A percentile compares a stretch with the other conserved stretches of the same genome.
These are phyloP conservation scores for Suhomyces emberorum DNA, from an alignment of 805 yeast genomes.

Conservation along the genomic window DNA sequence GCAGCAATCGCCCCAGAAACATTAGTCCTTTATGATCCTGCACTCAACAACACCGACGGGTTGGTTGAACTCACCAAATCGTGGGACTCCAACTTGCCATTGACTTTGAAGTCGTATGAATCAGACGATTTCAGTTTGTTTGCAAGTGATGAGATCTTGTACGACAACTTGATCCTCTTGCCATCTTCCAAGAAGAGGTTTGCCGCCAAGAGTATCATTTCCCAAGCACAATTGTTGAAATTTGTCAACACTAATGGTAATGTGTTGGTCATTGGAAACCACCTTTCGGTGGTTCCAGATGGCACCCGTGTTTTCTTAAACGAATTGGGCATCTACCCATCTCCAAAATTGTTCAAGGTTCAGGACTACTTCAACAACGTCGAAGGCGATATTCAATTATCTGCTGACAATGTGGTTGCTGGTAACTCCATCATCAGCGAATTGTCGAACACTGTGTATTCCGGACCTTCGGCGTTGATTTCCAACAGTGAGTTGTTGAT, in stretches of 20 bases:
- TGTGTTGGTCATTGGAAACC: conserved; percentile 61
- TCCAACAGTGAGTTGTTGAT: conserved; percentile 65
- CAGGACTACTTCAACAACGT: conserved; percentile 59
- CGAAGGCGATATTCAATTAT: conserved; percentile 27
- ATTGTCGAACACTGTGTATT: conserved; percentile 13
- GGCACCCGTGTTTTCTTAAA: conserved; percentile 60
- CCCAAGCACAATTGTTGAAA: conserved; percentile 46
- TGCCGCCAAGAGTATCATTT: conserved; percentile 25
- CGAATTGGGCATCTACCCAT: conserved; percentile 79
- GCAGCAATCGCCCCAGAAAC: conserved; percentile 7
- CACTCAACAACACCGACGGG: conserved; percentile 13
- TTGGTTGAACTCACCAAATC: conserved; percentile 20
- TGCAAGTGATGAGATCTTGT: conserved; percentile 21
- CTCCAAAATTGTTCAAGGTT: conserved; percentile 67
- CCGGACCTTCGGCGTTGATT: conserved; percentile 67
- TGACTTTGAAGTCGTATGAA: conserved; percentile 22
- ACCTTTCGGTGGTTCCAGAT: conserved; percentile 30
- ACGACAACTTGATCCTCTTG: conserved; percentile 31
- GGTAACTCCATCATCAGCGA: conserved; percentile 10
- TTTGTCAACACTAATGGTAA: conserved; percentile 73
- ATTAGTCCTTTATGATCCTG: conserved; percentile 35
- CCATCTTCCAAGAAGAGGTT: conserved; percentile 35
- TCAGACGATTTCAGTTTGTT: conserved; percentile 18
- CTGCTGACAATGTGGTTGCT: conserved; percentile 22
- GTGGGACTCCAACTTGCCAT: conserved; percentile 16